Base-by-base conservation (phyloP, 2,329 filamentous ascomycete genomes). In the Ophiostoma sp. region DNA sequence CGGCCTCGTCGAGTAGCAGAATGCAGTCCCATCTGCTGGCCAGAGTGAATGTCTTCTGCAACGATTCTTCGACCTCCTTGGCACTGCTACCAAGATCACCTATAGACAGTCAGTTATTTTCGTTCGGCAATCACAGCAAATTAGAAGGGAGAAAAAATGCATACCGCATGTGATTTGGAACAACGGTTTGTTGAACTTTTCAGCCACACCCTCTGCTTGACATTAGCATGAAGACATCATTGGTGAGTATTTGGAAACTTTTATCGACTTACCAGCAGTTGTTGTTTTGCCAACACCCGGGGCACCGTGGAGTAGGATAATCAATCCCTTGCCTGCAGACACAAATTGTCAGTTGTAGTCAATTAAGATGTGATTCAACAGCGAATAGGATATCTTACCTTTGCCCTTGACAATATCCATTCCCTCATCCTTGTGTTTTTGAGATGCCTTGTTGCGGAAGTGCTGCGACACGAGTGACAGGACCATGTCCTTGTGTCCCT, bases 21-120 rank as follows among this genome's bases (percentile, higher is more conserved):
- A 81, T 77, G 15, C 77, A 78, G 0, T 74, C 77, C 79, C 79
- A 80, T 36, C 70, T 76, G 61, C 77, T 75, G 0, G 78, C 78
- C n/a, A 75, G 48, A 1, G 75, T 72, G 57, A 78, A 78, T 22
- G 74, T 77, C 5, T 15, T 61, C 0, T 69, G 52, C 0, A 79
- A 64, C 2, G 78, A 77, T 1, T 72, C 68, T 70, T 68, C 42
- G 0, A 68, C 39, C 15, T 48, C 22, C n/a, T 25, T 68, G 9
- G 63, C 42, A 68, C 25, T 39, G 39, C 11, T 68, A 0, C 63
- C 63, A 15, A 68, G 63, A 15, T 68, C 63, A 17, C 63, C 63
- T 68, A 6, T 28, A 19, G 8, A 45, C 5, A 15, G 33, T 61
- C 6, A 48, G n/a, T 50, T 6, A 33, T 3, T 28, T n/a, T 59